Evolutionary conservation across 306 rosid genomes (phyloP).

Genomic region (Adenanthera pavonina): DNA sequence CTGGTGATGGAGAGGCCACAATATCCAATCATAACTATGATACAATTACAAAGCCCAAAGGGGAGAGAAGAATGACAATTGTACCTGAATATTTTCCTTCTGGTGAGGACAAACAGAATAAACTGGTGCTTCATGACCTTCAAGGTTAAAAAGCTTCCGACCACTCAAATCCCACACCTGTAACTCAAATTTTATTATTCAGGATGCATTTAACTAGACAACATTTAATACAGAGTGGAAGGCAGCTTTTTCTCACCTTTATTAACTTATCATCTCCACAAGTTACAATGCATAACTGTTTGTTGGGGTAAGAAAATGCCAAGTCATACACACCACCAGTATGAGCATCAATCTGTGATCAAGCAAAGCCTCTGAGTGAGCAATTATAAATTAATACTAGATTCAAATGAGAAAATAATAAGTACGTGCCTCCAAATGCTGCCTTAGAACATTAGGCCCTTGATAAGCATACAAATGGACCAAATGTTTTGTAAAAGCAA

Average conservation of each 20-base stretch:
- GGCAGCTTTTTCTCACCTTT: constrained; percentile 55
- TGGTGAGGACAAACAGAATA: constrained; percentile 78
- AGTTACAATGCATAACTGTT: constrained; percentile 60
- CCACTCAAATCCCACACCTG: constrained; percentile 89
- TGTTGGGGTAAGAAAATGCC: constrained; percentile 67
- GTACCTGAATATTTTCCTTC: constrained; percentile 72
- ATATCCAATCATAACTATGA: background rate
- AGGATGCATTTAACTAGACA: constrained; percentile 22
- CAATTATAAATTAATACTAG: background rate
- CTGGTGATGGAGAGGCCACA: constrained; percentile 1
- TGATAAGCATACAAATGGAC: constrained; percentile 60
- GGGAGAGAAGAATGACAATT: background rate
- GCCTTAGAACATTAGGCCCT: constrained; percentile 55
- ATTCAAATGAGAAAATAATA: background rate
- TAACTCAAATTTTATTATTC: constrained; percentile 25
- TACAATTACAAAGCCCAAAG: background rate
- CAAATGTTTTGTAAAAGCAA: constrained; percentile 74
- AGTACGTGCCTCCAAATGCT: constrained; percentile 50
- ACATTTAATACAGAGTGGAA: background rate
- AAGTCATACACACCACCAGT: constrained; percentile 68
- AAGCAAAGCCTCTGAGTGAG: background rate
- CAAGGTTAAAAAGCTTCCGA: constrained; percentile 58
- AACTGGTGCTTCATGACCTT: constrained; percentile 82
- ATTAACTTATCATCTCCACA: constrained; percentile 78
- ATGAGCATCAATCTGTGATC: constrained; percentile 63